Evolutionary conservation across 2,329 filamentous ascomycete species (phyloP), one percentile per base, ranked within the genome.

Genomic region (Fusarium coffeatum): DNA sequence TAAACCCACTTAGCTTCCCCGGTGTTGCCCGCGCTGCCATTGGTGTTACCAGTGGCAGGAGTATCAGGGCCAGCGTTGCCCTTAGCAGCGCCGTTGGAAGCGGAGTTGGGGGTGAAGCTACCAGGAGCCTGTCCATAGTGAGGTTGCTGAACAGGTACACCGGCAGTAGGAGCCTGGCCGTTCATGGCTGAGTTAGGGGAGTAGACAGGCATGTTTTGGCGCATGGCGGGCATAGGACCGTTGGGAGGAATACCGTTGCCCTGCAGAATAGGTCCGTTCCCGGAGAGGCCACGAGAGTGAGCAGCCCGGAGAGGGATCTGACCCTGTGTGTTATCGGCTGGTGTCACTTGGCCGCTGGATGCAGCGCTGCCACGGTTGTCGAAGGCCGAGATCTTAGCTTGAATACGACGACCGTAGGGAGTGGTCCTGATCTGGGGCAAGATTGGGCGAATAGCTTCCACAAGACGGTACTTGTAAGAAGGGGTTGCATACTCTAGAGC

Each of bases 381-480:
- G 66, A 86, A 86, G 27, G 87, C 83, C 70, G 89, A 84, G 60
- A 99, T 92, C 86, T 98, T 98, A 78, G 92, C 92, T 77, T 93
- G 91, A 75, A 98, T 97, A 67, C 96, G 93, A 72, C 96, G 94
- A 55, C 96, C 96, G 78, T 98, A 96, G 6, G 96, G 95, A 43
- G 94, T 98, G 74, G 93, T 91, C 69, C 94, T 93, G 69, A 98
- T 97, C 43, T 88, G 85, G 6, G 93, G 92, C 41, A 98, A 84
- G 66, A 97, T 90, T 1, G 94, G 93, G 41, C 94, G 93, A 74
- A 98, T 94, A 37, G 88, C 86, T 66, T 98, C 94, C 47, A 97
- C 90, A 45, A 99, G 86, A 48, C 89, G 88, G 62, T 86, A 83
- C 81, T 95, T 94, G 78, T 89, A 90, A 30, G 89, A 85, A 9